Base-by-base conservation (phyloP, 2,329 filamentous ascomycete species). In the Phaeosphaeriaceae sp. region DNA sequence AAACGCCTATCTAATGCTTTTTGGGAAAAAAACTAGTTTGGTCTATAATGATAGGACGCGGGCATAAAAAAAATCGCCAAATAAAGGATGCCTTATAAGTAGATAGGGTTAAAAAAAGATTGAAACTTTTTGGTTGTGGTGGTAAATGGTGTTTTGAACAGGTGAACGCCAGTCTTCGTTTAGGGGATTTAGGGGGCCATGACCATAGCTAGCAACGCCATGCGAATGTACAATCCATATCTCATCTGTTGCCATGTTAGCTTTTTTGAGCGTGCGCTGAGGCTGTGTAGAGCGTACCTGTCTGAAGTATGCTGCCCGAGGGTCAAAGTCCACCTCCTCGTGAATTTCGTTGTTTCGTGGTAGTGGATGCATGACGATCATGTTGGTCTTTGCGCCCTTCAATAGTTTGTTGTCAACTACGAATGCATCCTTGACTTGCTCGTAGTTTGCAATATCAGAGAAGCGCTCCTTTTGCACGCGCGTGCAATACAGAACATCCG, bases 381-480 rank as follows among this genome's bases (percentile, higher is more conserved):
- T 97, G 68, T 89, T 88, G 73, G 82, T 83, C 87, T 99, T 99
- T 44, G 94, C 92, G 66, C 92, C 82, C 80, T 91, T 92, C 67
- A 99, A 82, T 16, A 93, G 89, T 64, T 86, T 85, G 72, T 97
- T 96, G 79, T 96, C 90, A 54, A 99, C 87, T 49, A 96, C 81
- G 74, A 97, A 93, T 52, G 86, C 85, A 74, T 93, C 85, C 85
- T 95, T 96, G 64, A 97, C 86, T 49, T 81, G 79, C 78, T 97
- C 91, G 73, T 95, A 99, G 66, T 90, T 87, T 35, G 83, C 84
- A 42, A 87, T 74, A 63, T 87, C 88, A n/a, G 87, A 81, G 80
- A 99, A 99, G 20, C 94, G 86, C 81, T 99, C 94, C 77, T 94
- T 94, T 77, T 99, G 94, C 61, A 99, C 89, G 13, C 94, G 87